Evolutionary conservation across 2,329 filamentous ascomycete species (phyloP), one percentile per base, ranked within the genome.

Genomic region (Neonectria hederae): DNA sequence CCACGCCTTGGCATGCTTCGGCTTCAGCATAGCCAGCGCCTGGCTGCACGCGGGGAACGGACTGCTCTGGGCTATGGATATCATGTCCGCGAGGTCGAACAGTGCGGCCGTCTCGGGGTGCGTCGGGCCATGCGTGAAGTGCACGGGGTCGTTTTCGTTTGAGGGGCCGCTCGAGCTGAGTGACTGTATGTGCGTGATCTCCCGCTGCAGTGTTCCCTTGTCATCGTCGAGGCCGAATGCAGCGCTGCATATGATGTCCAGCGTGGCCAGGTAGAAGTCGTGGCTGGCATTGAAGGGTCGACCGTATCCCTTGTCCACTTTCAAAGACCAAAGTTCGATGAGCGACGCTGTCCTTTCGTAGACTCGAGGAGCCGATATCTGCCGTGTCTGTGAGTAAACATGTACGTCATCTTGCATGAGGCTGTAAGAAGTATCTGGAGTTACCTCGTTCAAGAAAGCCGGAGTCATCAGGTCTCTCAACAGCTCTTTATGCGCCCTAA

Each of bases 381-480:
- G 43, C 66, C 26, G 14, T 32, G 9, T 11, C 5, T 8, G 54
- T 65, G 38, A 62, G 35, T 19, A 30, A 67, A 26, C 42, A 45
- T n/a, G n/a, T 13, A 38, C 14, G 40, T 26, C 30, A 24, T 24
- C 40, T 6, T 26, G 32, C 35, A 35, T 48, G 42, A 26, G n/a
- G 48, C 13, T 51, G n/a, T 28, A 17, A 28, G 14, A n/a, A 32
- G 28, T 5, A 48, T 21, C 24, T 46, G 54, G 40, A 30, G 53
- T 46, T 59, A 74, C 72, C 62, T 72, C 65, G 46, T 77, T 69
- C 21, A 81, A 64, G 54, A 81, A 81, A 10, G 54, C 68, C 0
- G 78, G 75, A 2, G 77, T 71, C 79, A 81, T 79, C 7, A 81
- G 66, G 43, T 80, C 79, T 46, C 73, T 70, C 4, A 80, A 63